Evolutionary conservation across 805 yeast species (phyloP).

Genomic region (Maudiozyma pseudohumilis): DNA sequence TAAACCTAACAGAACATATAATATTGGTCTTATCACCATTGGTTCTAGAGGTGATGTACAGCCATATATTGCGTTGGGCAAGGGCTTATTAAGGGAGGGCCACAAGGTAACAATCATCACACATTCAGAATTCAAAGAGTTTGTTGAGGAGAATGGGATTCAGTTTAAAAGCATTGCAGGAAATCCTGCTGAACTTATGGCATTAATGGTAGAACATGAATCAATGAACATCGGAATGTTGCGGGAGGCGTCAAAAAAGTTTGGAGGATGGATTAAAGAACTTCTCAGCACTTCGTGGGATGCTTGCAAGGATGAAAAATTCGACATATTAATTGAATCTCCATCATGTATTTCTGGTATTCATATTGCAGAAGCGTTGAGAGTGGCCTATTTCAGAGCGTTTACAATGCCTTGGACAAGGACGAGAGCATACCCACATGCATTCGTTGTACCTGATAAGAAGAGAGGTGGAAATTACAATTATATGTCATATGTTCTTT

Average conservation of each 20-base stretch:
- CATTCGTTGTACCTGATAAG: slow-evolving; percentile 89
- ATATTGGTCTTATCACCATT: slow-evolving; percentile 68
- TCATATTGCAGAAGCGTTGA: slow-evolving; percentile 87
- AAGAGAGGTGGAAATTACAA: slow-evolving; percentile 89
- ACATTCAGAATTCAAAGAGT: slow-evolving; percentile 68
- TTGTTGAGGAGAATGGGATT: slow-evolving; percentile 62
- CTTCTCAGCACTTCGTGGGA: slow-evolving; percentile 67
- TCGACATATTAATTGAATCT: slow-evolving; percentile 81
- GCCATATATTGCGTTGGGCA: slow-evolving; percentile 86
- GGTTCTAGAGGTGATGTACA: slow-evolving; percentile 97
- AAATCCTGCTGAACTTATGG: slow-evolving; percentile 85
- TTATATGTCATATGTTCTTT: slow-evolving; percentile 83
- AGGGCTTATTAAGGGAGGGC: slow-evolving; percentile 70
- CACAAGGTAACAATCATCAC: slow-evolving; percentile 80
- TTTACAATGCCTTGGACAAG: slow-evolving; percentile 99
- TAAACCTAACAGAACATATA: slow-evolving; percentile 44
- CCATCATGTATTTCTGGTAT: slow-evolving; percentile 95
- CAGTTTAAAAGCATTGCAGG: slow-evolving; percentile 76
- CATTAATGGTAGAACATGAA: slow-evolving; percentile 86
- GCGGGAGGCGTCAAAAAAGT: slow-evolving; percentile 71
- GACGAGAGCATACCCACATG: slow-evolving; percentile 93
- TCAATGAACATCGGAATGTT: slow-evolving; percentile 73
- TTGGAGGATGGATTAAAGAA: slow-evolving; percentile 75
- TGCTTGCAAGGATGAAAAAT: slow-evolving; percentile 58
- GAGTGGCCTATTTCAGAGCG: slow-evolving; percentile 85